These are phyloP conservation scores for Plantago elongata DNA, from an alignment of 257 asterid genomes.

Conservation along the genomic window DNA sequence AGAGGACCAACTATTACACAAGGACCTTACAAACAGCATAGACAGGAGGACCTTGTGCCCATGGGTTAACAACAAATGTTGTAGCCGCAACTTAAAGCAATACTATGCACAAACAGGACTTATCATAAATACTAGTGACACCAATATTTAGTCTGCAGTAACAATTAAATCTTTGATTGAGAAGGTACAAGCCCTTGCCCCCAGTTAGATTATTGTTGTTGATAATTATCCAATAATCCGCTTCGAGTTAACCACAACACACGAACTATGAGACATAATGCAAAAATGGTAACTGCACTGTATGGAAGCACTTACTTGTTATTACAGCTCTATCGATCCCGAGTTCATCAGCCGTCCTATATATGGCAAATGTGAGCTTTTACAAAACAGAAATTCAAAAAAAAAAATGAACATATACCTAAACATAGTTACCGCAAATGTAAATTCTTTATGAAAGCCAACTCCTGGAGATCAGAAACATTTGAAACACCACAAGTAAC, in stretches of 20 bases:
- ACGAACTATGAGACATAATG: no score
- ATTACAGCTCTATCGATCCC: conserved; percentile 57
- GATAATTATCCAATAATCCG: neutral
- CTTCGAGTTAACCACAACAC: no score
- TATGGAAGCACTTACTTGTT: conserved; percentile 43
- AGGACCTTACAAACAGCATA: no score
- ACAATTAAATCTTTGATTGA: conserved; percentile 3
- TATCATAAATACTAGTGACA: neutral
- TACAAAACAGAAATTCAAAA: neutral
- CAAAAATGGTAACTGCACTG: no score
- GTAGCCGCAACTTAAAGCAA: no score
- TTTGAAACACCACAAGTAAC: conserved; percentile 70
- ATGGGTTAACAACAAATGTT: no score
- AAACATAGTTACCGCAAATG: conserved; percentile 49
- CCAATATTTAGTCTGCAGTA: neutral
- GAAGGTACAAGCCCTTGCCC: neutral
- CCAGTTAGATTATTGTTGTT: neutral
- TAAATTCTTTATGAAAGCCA: conserved; percentile 54
- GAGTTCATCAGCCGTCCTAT: conserved; percentile 70
- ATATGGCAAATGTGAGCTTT: conserved; percentile 19
- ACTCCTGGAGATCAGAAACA: conserved; percentile 62
- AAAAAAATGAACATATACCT: conserved; percentile 5
- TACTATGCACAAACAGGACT: neutral
- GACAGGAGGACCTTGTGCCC: no score
- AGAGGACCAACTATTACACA: neutral